Conservation (phyloP, 805 yeast species). For the Yamadazyma tumulicola region DNA sequence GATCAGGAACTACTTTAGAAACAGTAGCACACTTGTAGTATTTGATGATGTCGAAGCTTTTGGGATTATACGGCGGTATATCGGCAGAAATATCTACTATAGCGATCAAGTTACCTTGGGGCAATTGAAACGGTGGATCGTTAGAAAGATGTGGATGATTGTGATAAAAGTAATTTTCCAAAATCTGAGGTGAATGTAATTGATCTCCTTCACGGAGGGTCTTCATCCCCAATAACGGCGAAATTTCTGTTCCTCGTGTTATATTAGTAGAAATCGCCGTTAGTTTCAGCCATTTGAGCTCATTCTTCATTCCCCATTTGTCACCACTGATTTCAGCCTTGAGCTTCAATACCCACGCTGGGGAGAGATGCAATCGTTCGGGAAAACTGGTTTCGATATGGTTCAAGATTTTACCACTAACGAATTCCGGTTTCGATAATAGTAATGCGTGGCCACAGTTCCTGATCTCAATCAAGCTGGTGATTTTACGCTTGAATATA, state of each 20-base stretch:
- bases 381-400: slow-evolving; percentile 51
- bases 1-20: slow-evolving; percentile 71
- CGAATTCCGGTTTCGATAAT: slow-evolving; percentile 58
- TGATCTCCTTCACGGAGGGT: slow-evolving; percentile 64
- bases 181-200: slow-evolving; percentile 52
- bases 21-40: slow-evolving; percentile 77
- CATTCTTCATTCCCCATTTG: slow-evolving; percentile 79
- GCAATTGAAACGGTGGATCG: slow-evolving; percentile 6
- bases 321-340: slow-evolving; percentile 62
- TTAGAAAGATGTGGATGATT: not conserved
- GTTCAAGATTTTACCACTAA: slow-evolving; percentile 58
- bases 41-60: slow-evolving; percentile 46
- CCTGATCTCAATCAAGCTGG: slow-evolving; percentile 34
- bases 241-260: slow-evolving; percentile 26
- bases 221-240: slow-evolving; percentile 68
- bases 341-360: slow-evolving; percentile 67
- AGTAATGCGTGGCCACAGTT: slow-evolving; percentile 65
- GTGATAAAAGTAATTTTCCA: slow-evolving; percentile 45
- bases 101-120: slow-evolving; percentile 44
- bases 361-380: slow-evolving; percentile 49
- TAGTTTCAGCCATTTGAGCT: slow-evolving; percentile 63
- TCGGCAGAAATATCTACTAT: slow-evolving; percentile 69
- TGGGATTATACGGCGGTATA: slow-evolving; percentile 68
- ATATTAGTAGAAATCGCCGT: slow-evolving; percentile 48
- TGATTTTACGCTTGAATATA: slow-evolving; percentile 23